Base-by-base conservation (phyloP, 179 eudicot species). In the Camellia oleifera region DNA sequence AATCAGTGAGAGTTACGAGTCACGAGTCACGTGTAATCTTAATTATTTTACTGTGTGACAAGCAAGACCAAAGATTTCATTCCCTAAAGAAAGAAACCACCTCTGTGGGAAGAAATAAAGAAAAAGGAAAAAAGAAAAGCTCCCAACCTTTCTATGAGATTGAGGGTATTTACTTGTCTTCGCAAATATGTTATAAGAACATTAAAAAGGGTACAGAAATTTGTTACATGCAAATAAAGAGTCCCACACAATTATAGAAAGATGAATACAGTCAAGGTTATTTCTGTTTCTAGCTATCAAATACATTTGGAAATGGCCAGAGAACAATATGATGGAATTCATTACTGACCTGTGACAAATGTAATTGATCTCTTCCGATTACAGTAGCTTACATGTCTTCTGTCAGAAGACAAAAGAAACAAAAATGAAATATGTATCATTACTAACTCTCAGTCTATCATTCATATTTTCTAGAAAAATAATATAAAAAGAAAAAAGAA, bases 321-420 rank as follows among this genome's bases (percentile, higher is more conserved):
- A 64, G 50, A 65, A 76, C 45, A 64, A 23, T 7, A 64, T 4
- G 48, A 77, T 7, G 32, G 15, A 66, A 32, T 48, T 67, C 63
- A 66, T 53, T 2, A 77, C 73, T 53, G 63, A 77, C 80, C 80
- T 50, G 72, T 64, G 26, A 52, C 62, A 53, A n/a, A 45, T 53
- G 48, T 56, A 52, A 52, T 69, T 15, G 70, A 76, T 67, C 63
- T 15, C 45, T 77, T 67, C 50, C 6, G 48, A 50, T 23, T 26
- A 58, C 23, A 63, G 26, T 18, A 50, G 73, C 64, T 0, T 50
- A 9, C 20, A 32, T 11, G 20, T 4, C 17, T 50, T 77, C 61
- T 77, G 62, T 54, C 62, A 40, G 52, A 52, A 17, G 73, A 66
- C 64, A 32, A 6, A 10, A 9, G 61, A 77, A 76, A 62, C 9